phyloP scores from a whole-genome alignment of 164 flowering plant genomes.

The Magnolia sinica region DNA sequence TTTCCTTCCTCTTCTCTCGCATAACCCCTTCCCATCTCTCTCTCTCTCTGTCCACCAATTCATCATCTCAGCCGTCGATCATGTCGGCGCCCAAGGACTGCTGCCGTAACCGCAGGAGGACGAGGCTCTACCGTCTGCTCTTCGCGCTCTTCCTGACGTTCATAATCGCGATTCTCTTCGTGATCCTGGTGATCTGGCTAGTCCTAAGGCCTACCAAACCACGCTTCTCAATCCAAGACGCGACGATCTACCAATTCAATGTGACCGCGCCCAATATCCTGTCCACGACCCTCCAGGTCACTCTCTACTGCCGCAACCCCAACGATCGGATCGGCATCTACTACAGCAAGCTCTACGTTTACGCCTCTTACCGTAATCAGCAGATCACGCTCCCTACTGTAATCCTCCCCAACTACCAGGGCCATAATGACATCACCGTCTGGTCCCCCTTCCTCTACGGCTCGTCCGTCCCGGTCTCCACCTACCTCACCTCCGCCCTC shows the following conservation, averaged over 20 bases:
- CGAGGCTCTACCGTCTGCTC: slow-evolving; percentile 6
- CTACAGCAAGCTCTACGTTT: slow-evolving; percentile 12
- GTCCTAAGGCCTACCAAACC: slow-evolving; percentile 20
- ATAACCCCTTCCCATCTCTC: not conserved
- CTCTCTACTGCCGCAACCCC: slow-evolving; percentile 17
- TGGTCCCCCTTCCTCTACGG: slow-evolving; percentile 19
- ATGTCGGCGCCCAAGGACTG: slow-evolving; percentile 7
- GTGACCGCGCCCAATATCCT: slow-evolving; percentile 10
- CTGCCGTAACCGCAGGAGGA: slow-evolving; percentile 5
- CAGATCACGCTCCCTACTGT: slow-evolving; percentile 12
- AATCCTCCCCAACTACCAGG: slow-evolving; percentile 13
- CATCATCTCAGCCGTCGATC: not conserved
- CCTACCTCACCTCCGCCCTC: slow-evolving; percentile 12
- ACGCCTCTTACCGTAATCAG: slow-evolving; percentile 20
- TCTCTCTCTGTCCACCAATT: too few relatives aligned
- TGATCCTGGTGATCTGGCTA: slow-evolving; percentile 13
- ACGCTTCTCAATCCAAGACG: slow-evolving; percentile 17
- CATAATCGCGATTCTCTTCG: slow-evolving; percentile 12
- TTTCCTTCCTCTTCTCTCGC: not conserved
- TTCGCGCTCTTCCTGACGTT: slow-evolving; percentile 1
- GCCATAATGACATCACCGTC: slow-evolving; percentile 14
- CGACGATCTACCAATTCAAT: slow-evolving; percentile 14
- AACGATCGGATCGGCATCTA: slow-evolving; percentile 20
- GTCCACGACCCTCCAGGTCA: slow-evolving; percentile 8
- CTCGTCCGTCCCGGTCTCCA: slow-evolving; percentile 10